These are phyloP conservation scores for Pouteria glomerata DNA, from an alignment of 148 eudicot species.

Conservation along the genomic window DNA sequence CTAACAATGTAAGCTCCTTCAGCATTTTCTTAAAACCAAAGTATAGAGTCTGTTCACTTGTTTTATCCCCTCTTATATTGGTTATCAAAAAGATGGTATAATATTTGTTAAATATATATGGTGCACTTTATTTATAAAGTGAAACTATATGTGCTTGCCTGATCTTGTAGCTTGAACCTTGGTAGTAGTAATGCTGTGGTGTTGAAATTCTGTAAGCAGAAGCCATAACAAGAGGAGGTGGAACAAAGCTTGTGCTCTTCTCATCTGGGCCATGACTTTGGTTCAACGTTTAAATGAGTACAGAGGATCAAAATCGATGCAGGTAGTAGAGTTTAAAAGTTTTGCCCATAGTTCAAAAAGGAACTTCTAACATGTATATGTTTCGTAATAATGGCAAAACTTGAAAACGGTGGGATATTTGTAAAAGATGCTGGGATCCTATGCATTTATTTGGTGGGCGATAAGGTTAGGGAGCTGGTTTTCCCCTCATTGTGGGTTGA, in stretches of 20 bases:
- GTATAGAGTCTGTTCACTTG: background rate
- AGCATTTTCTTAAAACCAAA: conserved; percentile 1
- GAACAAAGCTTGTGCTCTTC: conserved; percentile 22
- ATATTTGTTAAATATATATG: too few relatives aligned
- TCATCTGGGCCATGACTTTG: conserved; percentile 23
- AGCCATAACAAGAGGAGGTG: conserved; percentile 31
- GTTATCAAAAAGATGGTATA: too few relatives aligned
- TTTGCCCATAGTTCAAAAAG: conserved; percentile 5
- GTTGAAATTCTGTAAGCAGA: conserved; percentile 26
- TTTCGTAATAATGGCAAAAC: conserved; percentile 23
- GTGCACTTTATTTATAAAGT: too few relatives aligned
- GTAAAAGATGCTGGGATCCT: conserved; percentile 26
- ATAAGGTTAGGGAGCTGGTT: conserved; percentile 13
- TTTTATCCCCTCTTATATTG: background rate
- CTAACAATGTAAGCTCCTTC: conserved; percentile 4
- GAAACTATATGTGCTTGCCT: conserved; percentile 35
- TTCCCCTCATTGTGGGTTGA: conserved; percentile 39
- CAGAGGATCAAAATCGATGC: background rate
- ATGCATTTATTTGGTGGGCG: conserved; percentile 26
- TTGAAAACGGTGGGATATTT: conserved; percentile 23
- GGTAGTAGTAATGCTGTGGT: conserved; percentile 1
- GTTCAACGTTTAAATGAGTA: conserved; percentile 13
- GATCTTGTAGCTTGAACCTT: conserved; percentile 38
- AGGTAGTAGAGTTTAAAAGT: too few relatives aligned
- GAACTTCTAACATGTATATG: background rate